These are phyloP conservation scores for Rhododendron molle DNA, from an alignment of 148 eudicot species.

Conservation along the genomic window DNA sequence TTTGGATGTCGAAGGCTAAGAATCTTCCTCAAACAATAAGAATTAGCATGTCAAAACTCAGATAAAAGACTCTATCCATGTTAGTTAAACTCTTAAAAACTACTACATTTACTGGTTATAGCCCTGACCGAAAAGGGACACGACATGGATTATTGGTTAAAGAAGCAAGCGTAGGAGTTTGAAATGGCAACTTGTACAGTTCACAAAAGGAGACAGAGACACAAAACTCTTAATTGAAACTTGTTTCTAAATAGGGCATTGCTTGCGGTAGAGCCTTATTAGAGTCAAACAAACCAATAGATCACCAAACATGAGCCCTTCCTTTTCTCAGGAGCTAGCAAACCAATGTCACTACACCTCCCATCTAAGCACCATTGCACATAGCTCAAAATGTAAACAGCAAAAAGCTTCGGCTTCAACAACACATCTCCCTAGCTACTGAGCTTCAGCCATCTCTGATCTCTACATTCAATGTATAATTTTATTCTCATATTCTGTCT, in stretches of 20 bases:
- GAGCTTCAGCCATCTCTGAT: neutral
- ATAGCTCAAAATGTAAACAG: neutral
- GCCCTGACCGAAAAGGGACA: neutral
- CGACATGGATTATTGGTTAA: too few species aligned
- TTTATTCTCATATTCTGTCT: neutral
- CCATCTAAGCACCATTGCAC: neutral
- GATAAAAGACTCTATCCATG: neutral
- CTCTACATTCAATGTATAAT: neutral
- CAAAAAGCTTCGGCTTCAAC: neutral
- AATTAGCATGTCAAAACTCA: neutral
- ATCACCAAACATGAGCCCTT: neutral
- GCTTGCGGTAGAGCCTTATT: neutral
- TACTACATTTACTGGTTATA: neutral
- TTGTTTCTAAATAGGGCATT: neutral
- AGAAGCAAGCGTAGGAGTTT: neutral
- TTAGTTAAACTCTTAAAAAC: neutral
- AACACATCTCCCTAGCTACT: neutral
- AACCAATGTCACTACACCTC: neutral
- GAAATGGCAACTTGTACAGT: neutral
- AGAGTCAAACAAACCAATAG: neutral
- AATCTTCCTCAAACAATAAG: neutral
- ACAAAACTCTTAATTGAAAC: neutral
- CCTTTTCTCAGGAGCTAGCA: neutral
- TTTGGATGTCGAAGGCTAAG: neutral
- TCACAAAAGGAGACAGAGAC: neutral